phyloP scores from a whole-genome alignment of 139 green algal species.

The Asterochloris erici region DNA sequence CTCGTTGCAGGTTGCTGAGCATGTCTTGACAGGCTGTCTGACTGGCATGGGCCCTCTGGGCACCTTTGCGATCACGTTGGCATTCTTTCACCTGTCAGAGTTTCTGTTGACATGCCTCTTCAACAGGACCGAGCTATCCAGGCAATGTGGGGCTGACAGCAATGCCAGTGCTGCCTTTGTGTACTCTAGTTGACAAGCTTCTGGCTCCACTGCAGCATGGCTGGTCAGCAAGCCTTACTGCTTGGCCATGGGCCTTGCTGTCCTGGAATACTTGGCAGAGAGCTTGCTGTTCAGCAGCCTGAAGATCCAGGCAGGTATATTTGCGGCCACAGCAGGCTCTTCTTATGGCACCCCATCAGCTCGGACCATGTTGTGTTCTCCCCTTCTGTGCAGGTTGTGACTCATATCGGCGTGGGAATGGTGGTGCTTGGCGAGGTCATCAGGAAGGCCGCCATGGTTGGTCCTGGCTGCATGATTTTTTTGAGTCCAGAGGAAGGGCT shows the following conservation, averaged over 20 bases:
- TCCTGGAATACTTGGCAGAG: slow-evolving; percentile 41
- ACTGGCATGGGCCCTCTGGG: slow-evolving; percentile 17
- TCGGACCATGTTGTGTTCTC: neutral
- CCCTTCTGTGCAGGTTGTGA: slow-evolving; percentile 15
- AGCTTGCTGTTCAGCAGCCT: slow-evolving; percentile 9
- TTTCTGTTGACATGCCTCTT: slow-evolving; percentile 50
- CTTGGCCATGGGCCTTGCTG: slow-evolving; percentile 42
- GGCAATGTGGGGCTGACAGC: slow-evolving; percentile 46
- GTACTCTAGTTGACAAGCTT: neutral
- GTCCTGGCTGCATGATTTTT: neutral
- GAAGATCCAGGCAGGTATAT: slow-evolving; percentile 17
- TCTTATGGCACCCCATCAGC: neutral
- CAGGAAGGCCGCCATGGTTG: slow-evolving; percentile 63
- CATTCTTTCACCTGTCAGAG: slow-evolving; percentile 67
- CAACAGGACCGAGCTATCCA: slow-evolving; percentile 45
- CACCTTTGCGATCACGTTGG: slow-evolving; percentile 25
- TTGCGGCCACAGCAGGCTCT: neutral
- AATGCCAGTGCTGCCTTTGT: neutral
- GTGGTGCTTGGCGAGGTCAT: slow-evolving; percentile 54
- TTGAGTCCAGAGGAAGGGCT: neutral
- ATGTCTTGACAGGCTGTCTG: too few species aligned
- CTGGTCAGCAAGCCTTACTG: slow-evolving; percentile 56
- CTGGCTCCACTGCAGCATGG: slow-evolving; percentile 28
- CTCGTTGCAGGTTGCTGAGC: too few species aligned
- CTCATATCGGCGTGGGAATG: slow-evolving; percentile 35